Evolutionary conservation across 805 yeast species (phyloP), one percentile per base, ranked within the genome.

Genomic region (Diddensiella santjacobensis): DNA sequence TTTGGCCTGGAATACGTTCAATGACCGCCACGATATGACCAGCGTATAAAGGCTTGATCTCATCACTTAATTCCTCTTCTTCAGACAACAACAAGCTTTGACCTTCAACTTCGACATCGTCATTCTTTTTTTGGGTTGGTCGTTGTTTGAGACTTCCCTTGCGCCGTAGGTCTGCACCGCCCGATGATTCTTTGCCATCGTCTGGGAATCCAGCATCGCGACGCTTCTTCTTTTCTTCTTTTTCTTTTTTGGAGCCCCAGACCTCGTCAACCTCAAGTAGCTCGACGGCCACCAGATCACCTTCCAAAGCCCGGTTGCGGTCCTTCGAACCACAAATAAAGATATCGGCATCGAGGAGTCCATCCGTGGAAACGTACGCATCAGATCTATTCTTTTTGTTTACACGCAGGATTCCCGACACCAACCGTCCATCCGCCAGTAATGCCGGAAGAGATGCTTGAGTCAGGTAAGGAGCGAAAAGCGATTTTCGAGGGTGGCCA

Each of bases 11-110:
- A 51, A 90, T 89, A 67, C 99, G 84, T 65, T 93, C 99, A 56
- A 93, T 85, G 23, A 93, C 96, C 1, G 99, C 99, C 55, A 93
- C 98, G 47, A 93, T 96, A 62, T 93, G 99, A 19, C 99, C 99
- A 0, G 98, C 97, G 60, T 91, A 93, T 45, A 93, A 72, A 4
- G 99, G 99, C 65, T 87, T 90, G 57, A 81, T 81, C 39, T 87
- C 96, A 63, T 91, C 97, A 60, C 83, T 86, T 57, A 91, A 86
- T 66, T 90, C 96, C 63, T 91, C 97, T 63, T 93, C 99, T 67
- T 93, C 99, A 13, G 85, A 93, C 45, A 93, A 72, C 40, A 93
- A 71, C 54, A 93, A 73, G 1, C 96, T 85, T 68, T 93, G 99
- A 40, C 99, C 99, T 68, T 93, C 99, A 37, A 93, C 99, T 69